Evolutionary conservation across 108 stramenopile species (phyloP).

Genomic region (Discostella pseudostelligera): DNA sequence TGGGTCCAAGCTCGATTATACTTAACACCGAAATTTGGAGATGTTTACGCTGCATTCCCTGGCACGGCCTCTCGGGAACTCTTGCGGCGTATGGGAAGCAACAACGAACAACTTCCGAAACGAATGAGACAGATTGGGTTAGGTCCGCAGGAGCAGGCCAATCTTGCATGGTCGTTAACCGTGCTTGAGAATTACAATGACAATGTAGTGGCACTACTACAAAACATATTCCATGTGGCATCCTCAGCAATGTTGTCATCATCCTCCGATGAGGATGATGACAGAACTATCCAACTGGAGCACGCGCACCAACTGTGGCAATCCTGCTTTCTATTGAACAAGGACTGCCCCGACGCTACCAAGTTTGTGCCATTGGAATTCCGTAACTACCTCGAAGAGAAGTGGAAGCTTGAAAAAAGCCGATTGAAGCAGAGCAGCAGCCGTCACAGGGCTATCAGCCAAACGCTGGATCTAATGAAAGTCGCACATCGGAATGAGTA

Average conservation of each 20-base stretch:
- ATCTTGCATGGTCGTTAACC: conserved; percentile 79
- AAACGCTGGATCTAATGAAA: conserved; percentile 71
- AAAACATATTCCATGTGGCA: conserved; percentile 54
- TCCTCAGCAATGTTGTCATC: conserved; percentile 20
- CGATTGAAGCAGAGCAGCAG: conserved; percentile 73
- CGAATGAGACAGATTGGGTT: conserved; percentile 42
- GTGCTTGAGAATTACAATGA: conserved; percentile 61
- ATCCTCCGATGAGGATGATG: background rate
- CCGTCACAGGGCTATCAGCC: conserved; percentile 73
- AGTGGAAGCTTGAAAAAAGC: conserved; percentile 76
- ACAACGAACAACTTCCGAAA: conserved; percentile 5
- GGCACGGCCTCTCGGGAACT: conserved; percentile 44
- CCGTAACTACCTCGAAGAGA: conserved; percentile 53
- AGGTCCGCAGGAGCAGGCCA: conserved; percentile 79
- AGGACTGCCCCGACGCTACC: conserved; percentile 67
- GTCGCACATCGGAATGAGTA: conserved; percentile 83
- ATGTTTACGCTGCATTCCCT: conserved; percentile 58
- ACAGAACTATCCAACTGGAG: conserved; percentile 69
- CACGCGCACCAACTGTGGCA: conserved; percentile 91
- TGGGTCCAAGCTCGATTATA: conserved; percentile 81
- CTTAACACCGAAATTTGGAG: conserved; percentile 49
- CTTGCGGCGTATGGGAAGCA: conserved; percentile 31
- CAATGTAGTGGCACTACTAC: conserved; percentile 49
- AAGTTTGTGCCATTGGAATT: conserved; percentile 58
- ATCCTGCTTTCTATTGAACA: conserved; percentile 64